These are phyloP conservation scores for Phytophthora citrophthora DNA, from an alignment of 352 stramenopile species.

Conservation along the genomic window DNA sequence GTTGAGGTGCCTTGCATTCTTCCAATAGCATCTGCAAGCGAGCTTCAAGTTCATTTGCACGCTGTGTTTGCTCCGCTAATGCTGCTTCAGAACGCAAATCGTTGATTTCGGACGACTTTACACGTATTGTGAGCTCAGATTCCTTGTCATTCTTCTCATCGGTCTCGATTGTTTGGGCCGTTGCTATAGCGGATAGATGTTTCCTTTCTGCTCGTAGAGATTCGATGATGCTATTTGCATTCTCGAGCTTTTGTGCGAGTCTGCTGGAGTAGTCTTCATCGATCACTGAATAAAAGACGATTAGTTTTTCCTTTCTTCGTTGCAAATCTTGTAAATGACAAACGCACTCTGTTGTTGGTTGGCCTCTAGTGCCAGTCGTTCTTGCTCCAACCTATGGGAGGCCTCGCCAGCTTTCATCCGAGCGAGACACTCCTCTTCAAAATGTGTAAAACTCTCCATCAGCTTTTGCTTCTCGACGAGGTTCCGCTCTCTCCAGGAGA, in stretches of 20 bases:
- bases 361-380: conserved; percentile 16
- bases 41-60: conserved; percentile 30
- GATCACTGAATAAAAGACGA: conserved; percentile 8
- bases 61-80: conserved; percentile 39
- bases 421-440: conserved; percentile 40
- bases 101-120: conserved; percentile 52
- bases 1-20: conserved; percentile 21
- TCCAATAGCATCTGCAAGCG: conserved; percentile 55
- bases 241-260: conserved; percentile 9
- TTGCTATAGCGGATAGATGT: conserved; percentile 7
- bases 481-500: conserved; percentile 39
- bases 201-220: conserved; percentile 11
- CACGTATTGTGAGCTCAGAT: conserved; percentile 37
- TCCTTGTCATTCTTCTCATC: conserved; percentile 1
- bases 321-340: background rate
- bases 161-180: background rate
- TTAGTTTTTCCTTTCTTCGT: background rate
- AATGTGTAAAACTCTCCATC: conserved; percentile 20
- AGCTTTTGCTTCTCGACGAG: conserved; percentile 24
- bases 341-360: conserved; percentile 30
- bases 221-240: conserved; percentile 1
- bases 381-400: conserved; percentile 19
- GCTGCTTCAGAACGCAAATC: conserved; percentile 45
- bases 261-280: conserved; percentile 23
- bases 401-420: conserved; percentile 27